Percentiles rank a stretch among this genome's conserved stretches.
Conservation (phyloP, 2,329 filamentous ascomycete species). For the Ascochyta pisi region DNA sequence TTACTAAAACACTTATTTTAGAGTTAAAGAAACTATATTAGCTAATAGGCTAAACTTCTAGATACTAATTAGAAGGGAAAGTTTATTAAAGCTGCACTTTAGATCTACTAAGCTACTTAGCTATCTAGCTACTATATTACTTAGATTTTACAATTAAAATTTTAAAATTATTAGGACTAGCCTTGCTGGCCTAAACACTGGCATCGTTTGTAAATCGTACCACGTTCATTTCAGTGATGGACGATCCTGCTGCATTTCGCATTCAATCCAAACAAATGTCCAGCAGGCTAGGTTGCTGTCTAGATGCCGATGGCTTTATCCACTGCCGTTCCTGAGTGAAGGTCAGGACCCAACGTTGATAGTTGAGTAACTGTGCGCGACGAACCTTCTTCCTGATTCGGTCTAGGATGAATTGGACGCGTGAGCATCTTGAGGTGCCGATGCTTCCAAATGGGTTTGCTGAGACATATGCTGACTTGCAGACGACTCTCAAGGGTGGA, state of each 20-base stretch:
- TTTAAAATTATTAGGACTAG: no score
- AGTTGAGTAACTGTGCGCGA: not conserved
- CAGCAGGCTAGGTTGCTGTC: not conserved
- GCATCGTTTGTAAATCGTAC: slow-evolving; percentile 11
- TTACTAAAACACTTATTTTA: no score
- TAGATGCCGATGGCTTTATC: not conserved
- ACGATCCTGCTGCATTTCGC: not conserved
- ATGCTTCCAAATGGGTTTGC: not conserved
- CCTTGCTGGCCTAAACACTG: no score
- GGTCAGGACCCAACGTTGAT: not conserved
- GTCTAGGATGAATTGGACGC: not conserved
- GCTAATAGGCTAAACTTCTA: no score
- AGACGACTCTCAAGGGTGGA: not conserved
- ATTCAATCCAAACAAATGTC: not conserved
- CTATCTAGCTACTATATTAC: no score
- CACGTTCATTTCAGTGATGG: not conserved
- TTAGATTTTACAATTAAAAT: no score
- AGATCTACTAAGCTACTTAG: no score
- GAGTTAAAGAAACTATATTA: no score
- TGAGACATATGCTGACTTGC: not conserved
- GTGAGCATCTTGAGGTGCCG: not conserved
- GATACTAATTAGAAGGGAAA: no score
- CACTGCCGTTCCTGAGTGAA: not conserved
- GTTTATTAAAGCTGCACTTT: no score
- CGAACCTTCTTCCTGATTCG: not conserved